Evolutionary conservation across 495 filamentous ascomycete species (phyloP), one percentile per base, ranked within the genome.

Genomic region (Xylaria intraflava): DNA sequence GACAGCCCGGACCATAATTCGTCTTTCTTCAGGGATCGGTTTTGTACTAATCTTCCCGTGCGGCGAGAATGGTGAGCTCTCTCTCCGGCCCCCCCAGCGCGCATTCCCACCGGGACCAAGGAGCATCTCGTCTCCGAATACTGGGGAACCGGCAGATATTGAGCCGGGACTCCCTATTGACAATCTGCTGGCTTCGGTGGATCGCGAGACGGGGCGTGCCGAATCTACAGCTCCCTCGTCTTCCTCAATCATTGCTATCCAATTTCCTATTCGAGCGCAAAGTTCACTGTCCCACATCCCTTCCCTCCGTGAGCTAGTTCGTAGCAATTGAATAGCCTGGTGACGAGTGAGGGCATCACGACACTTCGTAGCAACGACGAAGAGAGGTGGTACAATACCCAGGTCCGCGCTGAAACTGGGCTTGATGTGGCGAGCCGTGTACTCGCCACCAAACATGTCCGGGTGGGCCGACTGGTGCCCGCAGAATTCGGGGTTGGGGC

Each of bases 211-310:
- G 29, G 64, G 64, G 2, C 62, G 58, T 36, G 65, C 63, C 44
- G 58, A 66, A 26, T 67, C 57, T 8, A 53, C 62, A n/a, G 60
- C 59, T 11, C 42, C 39, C 14, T 73, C 69, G 3, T 69, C 70
- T 23, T 70, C 69, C 57, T 87, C 83, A 20, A 82, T 68, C 9
- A 69, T 67, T 51, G 81, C 72, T 53, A 84, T 66, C 67, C 77
- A 77, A 53, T 75, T 72, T 9, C 72, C 78, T 53, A 83, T 75
- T 1, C 69, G 68, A 6, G 79, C 79, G 19, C 74, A 72, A 31
- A 81, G 62, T 53, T 77, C 65, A 57, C 80, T 83, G 62, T 86
- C 80, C 77, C 78, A 85, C 58, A 85, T 75, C 16, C 79, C 83
- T 67, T 86, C 84, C 57, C 82, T 72, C 29, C 82, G 67, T 3